These are phyloP conservation scores for Marasmius tenuissimus DNA, from an alignment of 1,284 basidiomycete genomes.

Conservation along the genomic window DNA sequence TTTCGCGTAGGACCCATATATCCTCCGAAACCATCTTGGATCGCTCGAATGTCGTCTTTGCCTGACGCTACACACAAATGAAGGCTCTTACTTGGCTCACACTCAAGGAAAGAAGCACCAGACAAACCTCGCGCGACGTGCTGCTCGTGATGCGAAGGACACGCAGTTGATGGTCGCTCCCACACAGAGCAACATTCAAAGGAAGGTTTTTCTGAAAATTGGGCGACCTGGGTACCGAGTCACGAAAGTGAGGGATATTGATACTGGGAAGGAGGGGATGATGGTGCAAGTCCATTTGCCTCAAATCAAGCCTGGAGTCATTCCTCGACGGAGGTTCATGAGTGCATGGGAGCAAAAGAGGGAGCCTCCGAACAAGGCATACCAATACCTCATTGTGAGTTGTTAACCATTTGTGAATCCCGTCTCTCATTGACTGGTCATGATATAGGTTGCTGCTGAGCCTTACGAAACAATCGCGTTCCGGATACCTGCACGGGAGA, in stretches of 20 bases:
- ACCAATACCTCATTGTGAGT: conserved; percentile 95
- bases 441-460: conserved; percentile 87
- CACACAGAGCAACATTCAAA: conserved; percentile 72
- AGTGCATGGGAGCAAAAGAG: conserved; percentile 97
- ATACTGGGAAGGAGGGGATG: conserved; percentile 86
- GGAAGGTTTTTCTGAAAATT: conserved; percentile 97
- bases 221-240: conserved; percentile 94
- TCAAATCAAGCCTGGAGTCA: conserved; percentile 86
- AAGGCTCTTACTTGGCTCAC: conserved; percentile 98
- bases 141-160: conserved; percentile 94
- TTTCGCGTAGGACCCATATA: conserved; percentile 88
- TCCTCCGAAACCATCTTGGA: conserved; percentile 96
- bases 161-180: conserved; percentile 84
- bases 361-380: conserved; percentile 93
- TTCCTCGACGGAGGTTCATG: conserved; percentile 94
- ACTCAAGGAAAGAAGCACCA: conserved; percentile 99
- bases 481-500: conserved; percentile 96
- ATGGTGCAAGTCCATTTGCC: conserved; percentile 97
- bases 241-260: conserved; percentile 82
- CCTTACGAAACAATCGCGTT: conserved; percentile 99
- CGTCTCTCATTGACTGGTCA: conserved; percentile 13
- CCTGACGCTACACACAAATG: conserved; percentile 97
- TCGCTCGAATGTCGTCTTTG: conserved; percentile 98
- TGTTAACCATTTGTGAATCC: conserved; percentile 3
- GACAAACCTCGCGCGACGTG: conserved; percentile 95